Evolutionary conservation across 2,329 filamentous ascomycete genomes (phyloP).

Genomic region (Blastomyces percursus): DNA sequence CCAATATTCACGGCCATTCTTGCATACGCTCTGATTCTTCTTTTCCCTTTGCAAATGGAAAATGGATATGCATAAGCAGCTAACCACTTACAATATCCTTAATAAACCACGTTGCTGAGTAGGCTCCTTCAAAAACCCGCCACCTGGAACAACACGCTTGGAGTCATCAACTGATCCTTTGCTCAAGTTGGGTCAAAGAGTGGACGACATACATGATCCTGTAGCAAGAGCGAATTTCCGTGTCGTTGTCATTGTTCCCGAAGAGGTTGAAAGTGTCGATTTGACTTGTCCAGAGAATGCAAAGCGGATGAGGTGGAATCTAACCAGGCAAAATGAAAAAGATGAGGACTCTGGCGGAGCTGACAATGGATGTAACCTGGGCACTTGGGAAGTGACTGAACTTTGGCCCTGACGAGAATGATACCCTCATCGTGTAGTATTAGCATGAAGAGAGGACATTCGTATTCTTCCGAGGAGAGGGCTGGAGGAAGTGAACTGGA

Average conservation of each 20-base stretch:
- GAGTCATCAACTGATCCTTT: conserved; percentile 37
- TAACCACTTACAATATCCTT: background rate
- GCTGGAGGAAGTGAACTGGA: background rate
- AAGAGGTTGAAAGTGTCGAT: conserved; percentile 65
- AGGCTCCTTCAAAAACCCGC: conserved; percentile 62
- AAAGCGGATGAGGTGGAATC: conserved; percentile 57
- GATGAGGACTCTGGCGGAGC: conserved; percentile 22
- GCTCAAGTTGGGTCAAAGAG: conserved; percentile 49
- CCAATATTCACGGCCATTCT: background rate
- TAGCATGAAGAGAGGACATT: background rate
- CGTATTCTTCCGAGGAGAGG: background rate
- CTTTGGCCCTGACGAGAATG: conserved; percentile 47
- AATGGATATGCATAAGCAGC: background rate
- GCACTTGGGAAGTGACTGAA: conserved; percentile 56
- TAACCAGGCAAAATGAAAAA: conserved; percentile 35
- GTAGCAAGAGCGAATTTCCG: conserved; percentile 66
- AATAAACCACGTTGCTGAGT: background rate
- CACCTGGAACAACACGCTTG: conserved; percentile 52
- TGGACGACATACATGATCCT: conserved; percentile 58
- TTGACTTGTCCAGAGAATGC: conserved; percentile 54
- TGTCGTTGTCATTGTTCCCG: conserved; percentile 74
- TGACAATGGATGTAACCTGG: conserved; percentile 11
- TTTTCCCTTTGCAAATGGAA: background rate
- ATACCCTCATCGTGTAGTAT: background rate
- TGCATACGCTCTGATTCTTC: background rate